Evolutionary conservation across 495 filamentous ascomycete genomes (phyloP).

Genomic region (Barbatosphaeria neglecta): DNA sequence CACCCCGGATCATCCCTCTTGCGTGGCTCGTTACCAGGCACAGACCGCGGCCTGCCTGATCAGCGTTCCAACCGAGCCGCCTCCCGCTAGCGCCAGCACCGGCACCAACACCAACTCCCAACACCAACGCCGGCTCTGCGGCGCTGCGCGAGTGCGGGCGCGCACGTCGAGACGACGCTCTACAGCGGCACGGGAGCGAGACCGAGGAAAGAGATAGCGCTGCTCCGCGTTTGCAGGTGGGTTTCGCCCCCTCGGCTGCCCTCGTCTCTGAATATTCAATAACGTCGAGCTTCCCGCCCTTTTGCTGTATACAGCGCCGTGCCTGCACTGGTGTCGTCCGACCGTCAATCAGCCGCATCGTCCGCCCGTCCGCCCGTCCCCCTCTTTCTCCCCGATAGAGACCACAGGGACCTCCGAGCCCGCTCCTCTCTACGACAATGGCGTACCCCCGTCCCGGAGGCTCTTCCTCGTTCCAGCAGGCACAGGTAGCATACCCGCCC

Average conservation of each 20-base stretch:
- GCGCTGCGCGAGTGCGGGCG: neutral
- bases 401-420: neutral
- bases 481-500: constrained; percentile 13
- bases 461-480: constrained; percentile 12
- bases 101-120: neutral
- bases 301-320: neutral
- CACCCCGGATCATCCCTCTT: neutral
- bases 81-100: too few relatives aligned
- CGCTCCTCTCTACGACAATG: constrained; percentile 5
- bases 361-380: neutral
- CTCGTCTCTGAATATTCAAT: neutral
- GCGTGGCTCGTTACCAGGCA: neutral
- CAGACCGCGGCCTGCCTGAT: neutral
- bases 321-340: too few relatives aligned
- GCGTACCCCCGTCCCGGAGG: constrained; percentile 8
- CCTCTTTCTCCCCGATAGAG: neutral
- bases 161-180: neutral
- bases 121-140: neutral
- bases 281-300: neutral
- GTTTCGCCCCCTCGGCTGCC: neutral
- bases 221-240: neutral
- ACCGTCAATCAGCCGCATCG: too few relatives aligned
- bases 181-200: neutral
- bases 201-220: neutral
- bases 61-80: neutral